These are phyloP conservation scores for Diutina mesorugosa DNA, from an alignment of 1,139 yeast species.

Conservation along the genomic window DNA sequence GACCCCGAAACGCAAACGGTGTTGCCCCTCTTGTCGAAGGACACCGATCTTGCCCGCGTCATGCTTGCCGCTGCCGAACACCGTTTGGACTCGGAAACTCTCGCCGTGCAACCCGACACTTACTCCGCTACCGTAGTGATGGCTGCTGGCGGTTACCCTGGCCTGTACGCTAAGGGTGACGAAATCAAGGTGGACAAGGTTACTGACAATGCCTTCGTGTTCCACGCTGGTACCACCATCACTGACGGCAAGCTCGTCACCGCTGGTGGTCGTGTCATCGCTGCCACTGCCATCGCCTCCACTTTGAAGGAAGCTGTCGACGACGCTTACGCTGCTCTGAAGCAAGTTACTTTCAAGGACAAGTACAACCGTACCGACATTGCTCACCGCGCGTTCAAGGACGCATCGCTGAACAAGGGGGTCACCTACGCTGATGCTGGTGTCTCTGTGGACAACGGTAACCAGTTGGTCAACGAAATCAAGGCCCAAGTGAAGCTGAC, in stretches of 20 bases:
- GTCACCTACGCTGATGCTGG: constrained; percentile 91
- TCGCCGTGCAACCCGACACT: constrained; percentile 45
- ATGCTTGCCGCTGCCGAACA: constrained; percentile 92
- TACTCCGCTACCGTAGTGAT: constrained; percentile 87
- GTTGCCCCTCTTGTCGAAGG: constrained; percentile 68
- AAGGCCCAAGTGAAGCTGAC: constrained; percentile 91
- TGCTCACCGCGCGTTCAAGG: constrained; percentile 80
- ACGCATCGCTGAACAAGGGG: constrained; percentile 13
- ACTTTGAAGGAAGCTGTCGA: constrained; percentile 72
- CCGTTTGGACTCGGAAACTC: constrained; percentile 73
- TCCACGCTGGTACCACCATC: constrained; percentile 87
- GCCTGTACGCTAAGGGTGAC: constrained; percentile 74
- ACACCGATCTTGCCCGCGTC: constrained; percentile 84
- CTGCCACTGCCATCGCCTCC: constrained; percentile 76
- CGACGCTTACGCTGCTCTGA: constrained; percentile 78
- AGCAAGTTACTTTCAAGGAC: constrained; percentile 54
- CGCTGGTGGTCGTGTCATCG: constrained; percentile 94
- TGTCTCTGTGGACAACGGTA: constrained; percentile 94
- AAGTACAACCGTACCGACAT: constrained; percentile 86
- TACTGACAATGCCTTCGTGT: constrained; percentile 50
- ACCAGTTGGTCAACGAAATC: constrained; percentile 76
- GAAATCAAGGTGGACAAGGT: constrained; percentile 49
- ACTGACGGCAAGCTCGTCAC: constrained; percentile 56
- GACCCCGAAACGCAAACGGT: constrained; percentile 99
- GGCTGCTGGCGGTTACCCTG: constrained; percentile 98